Percentiles rank a stretch among this genome's conserved stretches.
These are phyloP conservation scores for Trapa incisa DNA, from an alignment of 345 rosid species.

Conservation along the genomic window DNA sequence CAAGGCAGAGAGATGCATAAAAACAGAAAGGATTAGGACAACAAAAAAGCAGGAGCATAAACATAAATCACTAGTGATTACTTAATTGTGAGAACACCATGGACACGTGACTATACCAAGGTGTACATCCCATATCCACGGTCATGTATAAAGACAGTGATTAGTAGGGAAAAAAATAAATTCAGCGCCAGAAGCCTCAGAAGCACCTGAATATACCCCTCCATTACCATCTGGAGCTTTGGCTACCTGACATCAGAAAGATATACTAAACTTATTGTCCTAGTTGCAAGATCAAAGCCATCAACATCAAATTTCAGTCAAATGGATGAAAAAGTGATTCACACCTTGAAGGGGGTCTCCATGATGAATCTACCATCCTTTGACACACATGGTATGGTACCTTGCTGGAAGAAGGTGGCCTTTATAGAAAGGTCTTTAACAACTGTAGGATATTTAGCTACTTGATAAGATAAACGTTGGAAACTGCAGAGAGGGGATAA, in stretches of 20 bases:
- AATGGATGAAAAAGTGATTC: neutral
- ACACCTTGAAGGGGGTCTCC: constrained; percentile 86
- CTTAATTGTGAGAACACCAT: too few species aligned
- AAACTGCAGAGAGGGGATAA: too few species aligned
- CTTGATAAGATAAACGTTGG: neutral
- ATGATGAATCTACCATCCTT: constrained; percentile 84
- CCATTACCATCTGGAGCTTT: constrained; percentile 98
- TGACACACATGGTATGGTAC: constrained; percentile 80
- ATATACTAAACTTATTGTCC: neutral
- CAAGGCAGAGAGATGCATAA: too few species aligned
- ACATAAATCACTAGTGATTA: too few species aligned
- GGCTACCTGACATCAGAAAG: constrained; percentile 44
- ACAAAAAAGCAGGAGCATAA: too few species aligned
- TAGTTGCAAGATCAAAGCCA: neutral
- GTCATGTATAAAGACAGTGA: neutral
- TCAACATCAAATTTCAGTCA: neutral
- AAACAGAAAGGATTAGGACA: too few species aligned
- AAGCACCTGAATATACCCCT: constrained; percentile 78
- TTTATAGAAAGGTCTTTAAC: constrained; percentile 7
- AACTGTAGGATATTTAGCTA: neutral
- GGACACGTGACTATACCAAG: too few species aligned
- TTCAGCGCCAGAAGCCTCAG: too few species aligned
- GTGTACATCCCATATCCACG: neutral
- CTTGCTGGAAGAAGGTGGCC: constrained; percentile 95
- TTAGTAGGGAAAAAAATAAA: neutral